These are phyloP conservation scores for Parmelia sp. DNA, from an alignment of 495 filamentous ascomycete genomes.

Conservation along the genomic window DNA sequence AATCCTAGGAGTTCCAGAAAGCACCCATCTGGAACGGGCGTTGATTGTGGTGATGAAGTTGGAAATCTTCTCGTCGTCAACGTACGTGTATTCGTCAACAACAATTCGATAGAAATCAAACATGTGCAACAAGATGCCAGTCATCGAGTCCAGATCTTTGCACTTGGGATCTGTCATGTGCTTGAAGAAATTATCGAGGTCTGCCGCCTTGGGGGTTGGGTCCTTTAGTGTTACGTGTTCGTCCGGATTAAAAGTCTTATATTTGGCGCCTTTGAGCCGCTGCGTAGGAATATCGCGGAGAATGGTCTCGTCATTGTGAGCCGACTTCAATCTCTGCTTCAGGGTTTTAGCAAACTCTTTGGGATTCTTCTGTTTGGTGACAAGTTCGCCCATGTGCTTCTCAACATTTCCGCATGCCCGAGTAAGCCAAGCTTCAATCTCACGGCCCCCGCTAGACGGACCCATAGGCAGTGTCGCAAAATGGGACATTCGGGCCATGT, in stretches of 20 bases:
- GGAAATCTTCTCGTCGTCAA: slow-evolving; percentile 32
- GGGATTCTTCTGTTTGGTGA: slow-evolving; percentile 22
- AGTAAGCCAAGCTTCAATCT: slow-evolving; percentile 50
- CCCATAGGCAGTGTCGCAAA: slow-evolving; percentile 47
- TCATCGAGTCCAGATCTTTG: background rate
- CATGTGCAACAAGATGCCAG: slow-evolving; percentile 46
- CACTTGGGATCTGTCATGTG: background rate
- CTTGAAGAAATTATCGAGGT: background rate
- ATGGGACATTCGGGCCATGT: slow-evolving; percentile 44
- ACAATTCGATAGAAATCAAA: slow-evolving; percentile 59
- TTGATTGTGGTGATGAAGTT: slow-evolving; percentile 26
- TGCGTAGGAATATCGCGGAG: slow-evolving; percentile 30
- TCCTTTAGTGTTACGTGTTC: slow-evolving; percentile 16
- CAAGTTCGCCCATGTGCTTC: slow-evolving; percentile 37
- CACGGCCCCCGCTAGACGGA: slow-evolving; percentile 38
- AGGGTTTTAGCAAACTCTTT: slow-evolving; percentile 31
- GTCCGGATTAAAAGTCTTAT: slow-evolving; percentile 13
- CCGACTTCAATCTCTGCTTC: slow-evolving; percentile 24
- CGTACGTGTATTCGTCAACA: slow-evolving; percentile 64
- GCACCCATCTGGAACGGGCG: slow-evolving; percentile 55
- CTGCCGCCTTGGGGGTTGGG: too few relatives aligned
- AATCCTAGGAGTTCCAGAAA: slow-evolving; percentile 61
- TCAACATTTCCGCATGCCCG: slow-evolving; percentile 37
- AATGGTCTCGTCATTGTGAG: slow-evolving; percentile 17
- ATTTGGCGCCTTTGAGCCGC: slow-evolving; percentile 31